phyloP scores from a whole-genome alignment of 139 green algal genomes.

The Chlorella sp. region DNA sequence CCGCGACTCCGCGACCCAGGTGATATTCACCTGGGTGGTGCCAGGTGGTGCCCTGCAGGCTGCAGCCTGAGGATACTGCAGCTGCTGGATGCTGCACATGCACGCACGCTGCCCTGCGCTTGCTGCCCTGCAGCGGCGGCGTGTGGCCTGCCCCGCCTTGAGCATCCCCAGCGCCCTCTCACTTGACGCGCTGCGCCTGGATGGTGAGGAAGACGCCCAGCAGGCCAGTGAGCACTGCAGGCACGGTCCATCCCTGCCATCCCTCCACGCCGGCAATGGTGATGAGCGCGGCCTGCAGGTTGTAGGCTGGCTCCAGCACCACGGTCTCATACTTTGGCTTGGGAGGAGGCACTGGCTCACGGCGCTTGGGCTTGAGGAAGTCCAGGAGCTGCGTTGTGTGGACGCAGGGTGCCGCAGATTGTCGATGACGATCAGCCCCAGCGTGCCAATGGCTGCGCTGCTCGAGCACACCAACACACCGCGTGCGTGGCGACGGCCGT shows the following conservation, averaged over 20 bases:
- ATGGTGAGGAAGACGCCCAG: constrained; percentile 67
- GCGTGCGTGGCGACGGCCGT: too few species aligned
- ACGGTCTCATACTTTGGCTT: constrained; percentile 23
- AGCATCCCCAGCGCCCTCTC: background rate
- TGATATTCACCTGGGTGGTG: too few species aligned
- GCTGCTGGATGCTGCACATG: background rate
- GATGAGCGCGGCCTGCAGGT: constrained; percentile 32
- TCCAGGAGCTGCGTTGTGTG: constrained; percentile 8
- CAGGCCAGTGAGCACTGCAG: constrained; percentile 40
- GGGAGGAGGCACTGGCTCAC: background rate
- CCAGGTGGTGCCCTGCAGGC: too few species aligned
- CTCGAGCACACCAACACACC: background rate
- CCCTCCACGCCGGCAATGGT: constrained; percentile 31
- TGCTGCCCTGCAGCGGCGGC: too few species aligned
- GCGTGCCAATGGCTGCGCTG: background rate
- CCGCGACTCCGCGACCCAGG: too few species aligned
- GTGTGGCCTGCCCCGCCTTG: too few species aligned
- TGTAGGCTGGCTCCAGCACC: constrained; percentile 31
- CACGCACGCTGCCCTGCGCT: too few species aligned
- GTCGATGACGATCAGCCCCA: background rate
- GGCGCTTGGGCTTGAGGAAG: constrained; percentile 15
- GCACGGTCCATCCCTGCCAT: constrained; percentile 22
- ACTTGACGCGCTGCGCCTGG: constrained; percentile 66
- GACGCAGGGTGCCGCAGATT: too few species aligned
- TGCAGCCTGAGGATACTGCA: background rate